Conservation (phyloP, 2,329 filamentous ascomycete genomes). For the Aspergillus ruber region DNA sequence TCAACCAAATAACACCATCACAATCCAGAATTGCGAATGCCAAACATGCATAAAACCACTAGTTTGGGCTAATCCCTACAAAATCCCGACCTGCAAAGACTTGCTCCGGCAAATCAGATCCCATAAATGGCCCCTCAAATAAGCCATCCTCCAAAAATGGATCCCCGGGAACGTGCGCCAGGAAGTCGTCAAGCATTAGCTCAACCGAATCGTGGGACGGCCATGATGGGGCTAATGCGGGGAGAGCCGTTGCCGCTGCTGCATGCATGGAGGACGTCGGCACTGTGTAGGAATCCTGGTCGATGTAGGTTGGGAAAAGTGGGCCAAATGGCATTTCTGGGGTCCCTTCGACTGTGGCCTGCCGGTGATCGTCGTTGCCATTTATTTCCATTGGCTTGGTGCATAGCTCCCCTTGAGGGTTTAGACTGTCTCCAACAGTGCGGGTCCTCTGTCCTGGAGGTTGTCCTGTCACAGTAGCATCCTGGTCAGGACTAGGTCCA, state of each 20-base stretch:
- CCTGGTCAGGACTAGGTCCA: neutral
- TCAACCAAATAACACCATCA: no score
- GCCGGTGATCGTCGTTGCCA: neutral
- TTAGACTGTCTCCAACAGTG: neutral
- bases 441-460: neutral
- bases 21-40: no score
- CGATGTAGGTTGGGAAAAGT: neutral
- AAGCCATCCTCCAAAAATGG: neutral
- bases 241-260: neutral
- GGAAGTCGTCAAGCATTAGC: constrained; percentile 7
- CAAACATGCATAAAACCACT: neutral
- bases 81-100: neutral
- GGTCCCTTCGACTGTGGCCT: neutral
- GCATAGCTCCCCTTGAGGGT: neutral
- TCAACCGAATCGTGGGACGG: constrained; percentile 3
- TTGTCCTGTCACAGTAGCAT: neutral
- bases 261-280: neutral
- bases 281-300: neutral
- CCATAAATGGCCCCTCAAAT: neutral
- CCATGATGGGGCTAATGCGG: constrained; percentile 1
- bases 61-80: neutral
- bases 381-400: neutral
- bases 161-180: constrained; percentile 2
- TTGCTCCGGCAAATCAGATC: neutral
- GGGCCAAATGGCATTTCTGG: neutral